phyloP scores from a whole-genome alignment of 1,284 basidiomycete genomes.

The Clitocybe nebularis region DNA sequence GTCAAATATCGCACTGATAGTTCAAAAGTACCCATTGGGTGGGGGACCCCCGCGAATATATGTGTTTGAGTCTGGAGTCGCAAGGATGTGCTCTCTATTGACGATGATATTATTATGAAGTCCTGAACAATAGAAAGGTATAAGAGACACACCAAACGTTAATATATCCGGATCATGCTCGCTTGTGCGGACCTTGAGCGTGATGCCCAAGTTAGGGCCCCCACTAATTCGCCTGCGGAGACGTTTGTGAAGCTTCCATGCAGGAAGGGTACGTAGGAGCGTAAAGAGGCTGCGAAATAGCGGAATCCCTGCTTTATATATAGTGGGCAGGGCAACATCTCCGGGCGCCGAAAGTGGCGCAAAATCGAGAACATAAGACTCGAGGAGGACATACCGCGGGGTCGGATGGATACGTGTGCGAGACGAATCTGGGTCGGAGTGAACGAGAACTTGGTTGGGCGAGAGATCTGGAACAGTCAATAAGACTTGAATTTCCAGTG shows the following conservation, averaged over 20 bases:
- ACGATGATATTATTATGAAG: slow-evolving; percentile 35
- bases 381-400: slow-evolving; percentile 64
- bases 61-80: slow-evolving; percentile 50
- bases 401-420: slow-evolving; percentile 63
- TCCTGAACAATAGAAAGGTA: too few relatives aligned
- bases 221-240: slow-evolving; percentile 43
- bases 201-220: slow-evolving; percentile 45
- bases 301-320: slow-evolving; percentile 80
- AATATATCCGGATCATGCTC: slow-evolving; percentile 22
- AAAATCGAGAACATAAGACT: slow-evolving; percentile 64
- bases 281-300: slow-evolving; percentile 74
- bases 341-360: slow-evolving; percentile 34
- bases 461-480: slow-evolving; percentile 63
- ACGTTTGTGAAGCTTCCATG: slow-evolving; percentile 67
- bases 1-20: slow-evolving; percentile 62
- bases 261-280: slow-evolving; percentile 64
- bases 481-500: slow-evolving; percentile 66
- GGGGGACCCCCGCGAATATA: slow-evolving; percentile 59
- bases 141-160: slow-evolving; percentile 10
- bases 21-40: slow-evolving; percentile 61
- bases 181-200: slow-evolving; percentile 41
- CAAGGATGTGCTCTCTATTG: slow-evolving; percentile 27
- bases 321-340: slow-evolving; percentile 65
- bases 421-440: slow-evolving; percentile 52
- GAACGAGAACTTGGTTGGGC: slow-evolving; percentile 68